Percentiles rank a stretch among this genome's conserved stretches.
Evolutionary conservation across 257 asterid genomes (phyloP).

Genomic region (Rhazya stricta): DNA sequence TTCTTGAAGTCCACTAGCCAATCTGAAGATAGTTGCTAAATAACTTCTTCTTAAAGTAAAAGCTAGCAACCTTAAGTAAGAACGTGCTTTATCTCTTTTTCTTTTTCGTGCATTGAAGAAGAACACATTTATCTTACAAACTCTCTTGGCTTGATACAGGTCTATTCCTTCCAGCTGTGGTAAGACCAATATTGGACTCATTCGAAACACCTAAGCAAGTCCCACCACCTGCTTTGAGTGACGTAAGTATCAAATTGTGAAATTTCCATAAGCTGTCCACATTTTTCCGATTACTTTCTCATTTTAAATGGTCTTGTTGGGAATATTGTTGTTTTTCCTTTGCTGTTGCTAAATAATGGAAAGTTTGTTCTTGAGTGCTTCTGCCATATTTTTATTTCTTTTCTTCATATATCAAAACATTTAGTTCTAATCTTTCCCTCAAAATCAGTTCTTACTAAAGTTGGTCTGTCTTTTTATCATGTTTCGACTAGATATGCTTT

Average conservation of each 20-base stretch:
- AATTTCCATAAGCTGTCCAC: constrained; percentile 4
- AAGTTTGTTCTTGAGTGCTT: not conserved
- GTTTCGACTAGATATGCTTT: not conserved
- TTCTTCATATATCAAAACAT: not conserved
- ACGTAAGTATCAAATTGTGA: constrained; percentile 44
- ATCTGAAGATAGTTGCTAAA: not conserved
- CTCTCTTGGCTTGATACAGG: constrained; percentile 40
- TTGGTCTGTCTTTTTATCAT: not conserved
- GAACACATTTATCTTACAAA: constrained; percentile 11
- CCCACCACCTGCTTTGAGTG: constrained; percentile 62
- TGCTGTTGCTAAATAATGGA: not conserved
- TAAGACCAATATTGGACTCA: constrained; percentile 89
- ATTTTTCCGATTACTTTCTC: not conserved
- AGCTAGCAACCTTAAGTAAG: not conserved
- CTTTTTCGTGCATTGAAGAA: not conserved
- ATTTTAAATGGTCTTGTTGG: not conserved
- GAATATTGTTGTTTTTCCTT: not conserved
- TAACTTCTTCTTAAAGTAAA: not conserved
- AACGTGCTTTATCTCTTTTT: not conserved
- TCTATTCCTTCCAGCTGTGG: constrained; percentile 91
- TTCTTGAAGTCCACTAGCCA: not conserved
- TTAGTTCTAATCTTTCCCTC: not conserved
- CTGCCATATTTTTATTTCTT: not conserved
- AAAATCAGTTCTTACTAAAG: not conserved
- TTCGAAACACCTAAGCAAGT: constrained; percentile 70